phyloP scores from a whole-genome alignment of 1,139 yeast species.

The Scheffersomyces titani region DNA sequence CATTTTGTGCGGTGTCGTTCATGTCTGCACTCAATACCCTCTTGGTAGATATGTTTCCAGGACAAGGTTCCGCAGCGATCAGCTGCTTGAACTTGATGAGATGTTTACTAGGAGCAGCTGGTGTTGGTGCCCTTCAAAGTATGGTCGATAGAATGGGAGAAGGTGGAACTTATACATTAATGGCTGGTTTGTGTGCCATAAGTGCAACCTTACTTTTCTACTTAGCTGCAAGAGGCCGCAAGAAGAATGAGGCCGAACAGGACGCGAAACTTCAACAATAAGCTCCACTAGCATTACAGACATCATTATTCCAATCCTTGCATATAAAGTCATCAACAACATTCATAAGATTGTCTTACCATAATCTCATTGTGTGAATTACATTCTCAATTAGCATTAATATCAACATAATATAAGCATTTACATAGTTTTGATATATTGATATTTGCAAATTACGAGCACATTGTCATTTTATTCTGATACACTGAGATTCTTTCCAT shows the following conservation, averaged over 20 bases:
- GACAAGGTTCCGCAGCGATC: slow-evolving; percentile 30
- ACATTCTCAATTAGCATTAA: background rate
- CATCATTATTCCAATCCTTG: too few relatives aligned
- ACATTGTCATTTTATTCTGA: background rate
- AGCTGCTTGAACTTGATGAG: slow-evolving; percentile 32
- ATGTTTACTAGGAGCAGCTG: slow-evolving; percentile 23
- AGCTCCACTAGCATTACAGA: too few relatives aligned
- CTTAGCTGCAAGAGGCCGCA: background rate
- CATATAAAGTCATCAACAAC: too few relatives aligned
- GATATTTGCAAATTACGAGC: background rate
- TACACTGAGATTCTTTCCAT: background rate
- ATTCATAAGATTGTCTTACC: background rate
- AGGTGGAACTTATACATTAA: slow-evolving; percentile 24
- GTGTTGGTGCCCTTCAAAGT: slow-evolving; percentile 21
- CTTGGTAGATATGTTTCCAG: slow-evolving; percentile 32
- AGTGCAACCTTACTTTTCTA: slow-evolving; percentile 1
- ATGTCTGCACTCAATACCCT: slow-evolving; percentile 28
- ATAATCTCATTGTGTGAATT: too few relatives aligned
- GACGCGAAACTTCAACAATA: background rate
- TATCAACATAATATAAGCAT: background rate
- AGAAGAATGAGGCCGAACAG: background rate
- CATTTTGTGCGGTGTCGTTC: slow-evolving; percentile 39
- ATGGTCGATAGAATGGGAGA: slow-evolving; percentile 21
- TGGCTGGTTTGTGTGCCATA: slow-evolving; percentile 17
- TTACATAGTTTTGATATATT: too few relatives aligned